These are phyloP conservation scores for Tuber umbilicatum DNA, from an alignment of 495 filamentous ascomycete species.

Conservation along the genomic window DNA sequence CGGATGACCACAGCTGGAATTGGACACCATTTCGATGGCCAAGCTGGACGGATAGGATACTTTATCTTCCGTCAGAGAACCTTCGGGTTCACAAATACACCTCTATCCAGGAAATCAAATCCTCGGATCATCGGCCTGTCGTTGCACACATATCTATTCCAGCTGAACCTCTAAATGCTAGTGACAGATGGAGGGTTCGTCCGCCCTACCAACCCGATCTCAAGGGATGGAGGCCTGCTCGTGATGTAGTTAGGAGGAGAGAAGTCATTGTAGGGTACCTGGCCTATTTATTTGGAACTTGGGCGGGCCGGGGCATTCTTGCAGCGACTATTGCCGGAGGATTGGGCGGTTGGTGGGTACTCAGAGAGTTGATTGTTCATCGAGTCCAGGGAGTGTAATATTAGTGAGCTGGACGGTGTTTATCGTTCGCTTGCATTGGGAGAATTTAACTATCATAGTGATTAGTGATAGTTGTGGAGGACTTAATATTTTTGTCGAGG, in stretches of 20 bases:
- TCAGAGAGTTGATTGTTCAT: constrained; percentile 10
- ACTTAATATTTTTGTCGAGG: background rate
- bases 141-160: constrained; percentile 29
- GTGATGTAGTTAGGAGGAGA: constrained; percentile 22
- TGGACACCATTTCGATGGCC: constrained; percentile 79
- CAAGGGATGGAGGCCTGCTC: constrained; percentile 23
- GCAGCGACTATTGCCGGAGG: constrained; percentile 24
- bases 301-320: constrained; percentile 18
- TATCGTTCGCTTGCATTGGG: background rate
- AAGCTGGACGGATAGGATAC: constrained; percentile 86
- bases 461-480: background rate
- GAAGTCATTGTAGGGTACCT: constrained; percentile 35
- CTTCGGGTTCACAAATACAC: constrained; percentile 58
- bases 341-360: constrained; percentile 26
- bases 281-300: constrained; percentile 19
- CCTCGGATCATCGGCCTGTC: constrained; percentile 72
- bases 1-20: constrained; percentile 51
- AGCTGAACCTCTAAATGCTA: background rate
- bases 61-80: constrained; percentile 52
- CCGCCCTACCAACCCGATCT: constrained; percentile 9
- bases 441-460: background rate
- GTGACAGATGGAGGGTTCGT: constrained; percentile 4
- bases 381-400: background rate
- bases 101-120: constrained; percentile 64
- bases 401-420: background rate